These are phyloP conservation scores for Chaetoscypha palmicola DNA, from an alignment of 2,329 filamentous ascomycete species.

Conservation along the genomic window DNA sequence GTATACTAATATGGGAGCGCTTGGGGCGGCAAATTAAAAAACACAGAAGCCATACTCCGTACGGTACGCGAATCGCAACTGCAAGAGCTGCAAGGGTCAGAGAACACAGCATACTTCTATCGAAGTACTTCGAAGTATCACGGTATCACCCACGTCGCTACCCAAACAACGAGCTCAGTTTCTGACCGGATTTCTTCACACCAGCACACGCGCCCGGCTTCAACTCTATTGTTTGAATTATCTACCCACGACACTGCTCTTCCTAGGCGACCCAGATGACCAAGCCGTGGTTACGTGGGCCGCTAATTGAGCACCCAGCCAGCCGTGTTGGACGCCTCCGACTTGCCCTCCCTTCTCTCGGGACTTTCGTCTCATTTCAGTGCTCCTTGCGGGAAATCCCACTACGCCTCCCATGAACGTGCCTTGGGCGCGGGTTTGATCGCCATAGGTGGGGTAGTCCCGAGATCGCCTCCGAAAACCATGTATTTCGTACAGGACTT, in stretches of 20 bases:
- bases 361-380: constrained; percentile 11
- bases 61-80: background rate
- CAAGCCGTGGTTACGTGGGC: background rate
- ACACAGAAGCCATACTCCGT: background rate
- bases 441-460: constrained; percentile 11
- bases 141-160: background rate
- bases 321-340: background rate
- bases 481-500: no score
- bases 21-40: constrained; percentile 5
- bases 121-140: background rate
- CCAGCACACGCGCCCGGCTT: background rate
- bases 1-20: constrained; percentile 2
- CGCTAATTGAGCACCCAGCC: background rate
- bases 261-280: no score
- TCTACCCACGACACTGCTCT: no score
- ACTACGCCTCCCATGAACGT: background rate
- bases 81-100: background rate
- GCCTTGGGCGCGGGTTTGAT: constrained; percentile 11
- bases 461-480: constrained; percentile 6
- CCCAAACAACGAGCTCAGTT: background rate
- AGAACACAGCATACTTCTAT: background rate
- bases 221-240: background rate
- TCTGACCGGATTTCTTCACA: background rate
- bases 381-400: constrained; percentile 9
- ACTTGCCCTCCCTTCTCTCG: background rate